A percentile compares a stretch with the other conserved stretches of the same genome.
Evolutionary conservation across 352 stramenopile genomes (phyloP).

Genomic region (Phytophthora agathidicida): DNA sequence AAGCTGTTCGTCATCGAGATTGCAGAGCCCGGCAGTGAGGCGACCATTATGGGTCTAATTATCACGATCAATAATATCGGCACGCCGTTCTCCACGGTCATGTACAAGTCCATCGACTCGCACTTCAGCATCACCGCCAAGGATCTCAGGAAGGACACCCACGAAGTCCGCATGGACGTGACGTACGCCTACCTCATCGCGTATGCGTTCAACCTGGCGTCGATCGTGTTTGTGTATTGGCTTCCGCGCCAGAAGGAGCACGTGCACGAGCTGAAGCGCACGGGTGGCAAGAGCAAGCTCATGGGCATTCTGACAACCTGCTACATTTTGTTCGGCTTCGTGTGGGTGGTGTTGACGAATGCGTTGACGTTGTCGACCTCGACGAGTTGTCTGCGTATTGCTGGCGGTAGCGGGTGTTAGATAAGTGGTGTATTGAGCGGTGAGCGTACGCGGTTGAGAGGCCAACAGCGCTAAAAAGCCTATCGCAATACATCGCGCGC

Average conservation of each 20-base stretch:
- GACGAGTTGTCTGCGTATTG: constrained; percentile 59
- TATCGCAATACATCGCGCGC: background rate
- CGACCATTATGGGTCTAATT: constrained; percentile 46
- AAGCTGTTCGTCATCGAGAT: constrained; percentile 55
- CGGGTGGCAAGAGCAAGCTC: constrained; percentile 43
- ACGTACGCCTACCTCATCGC: constrained; percentile 60
- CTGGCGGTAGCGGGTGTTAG: constrained; percentile 53
- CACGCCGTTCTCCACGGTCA: constrained; percentile 49
- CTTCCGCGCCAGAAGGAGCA: constrained; percentile 62
- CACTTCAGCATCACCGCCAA: constrained; percentile 51
- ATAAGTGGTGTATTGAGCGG: background rate
- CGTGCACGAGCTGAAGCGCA: constrained; percentile 40
- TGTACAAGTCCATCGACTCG: constrained; percentile 60
- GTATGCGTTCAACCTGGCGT: constrained; percentile 54
- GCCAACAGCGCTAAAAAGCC: too few species aligned
- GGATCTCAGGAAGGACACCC: constrained; percentile 37
- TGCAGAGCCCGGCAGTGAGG: constrained; percentile 45
- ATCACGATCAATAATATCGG: constrained; percentile 45
- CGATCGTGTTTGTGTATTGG: constrained; percentile 50
- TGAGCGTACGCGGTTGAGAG: too few species aligned
- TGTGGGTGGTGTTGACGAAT: constrained; percentile 64
- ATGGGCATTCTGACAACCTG: constrained; percentile 38
- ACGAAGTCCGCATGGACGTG: constrained; percentile 50
- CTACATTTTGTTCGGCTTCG: constrained; percentile 47
- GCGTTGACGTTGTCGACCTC: constrained; percentile 50